Conservation (phyloP, 2,329 filamentous ascomycete species). For the Neofusicoccum cordaticola region DNA sequence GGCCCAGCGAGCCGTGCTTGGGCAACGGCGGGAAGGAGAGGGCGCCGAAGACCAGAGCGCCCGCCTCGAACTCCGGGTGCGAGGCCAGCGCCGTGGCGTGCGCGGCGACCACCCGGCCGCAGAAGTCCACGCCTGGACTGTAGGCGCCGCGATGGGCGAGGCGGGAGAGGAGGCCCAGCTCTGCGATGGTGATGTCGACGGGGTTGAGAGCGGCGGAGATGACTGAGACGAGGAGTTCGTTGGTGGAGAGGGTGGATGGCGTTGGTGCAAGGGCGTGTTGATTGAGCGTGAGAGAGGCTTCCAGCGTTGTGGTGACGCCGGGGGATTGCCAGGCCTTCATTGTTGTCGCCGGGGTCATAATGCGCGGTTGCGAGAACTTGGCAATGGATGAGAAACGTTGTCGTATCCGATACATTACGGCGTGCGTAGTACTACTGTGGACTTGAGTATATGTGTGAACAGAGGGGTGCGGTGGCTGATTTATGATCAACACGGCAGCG, state of each 20-base stretch:
- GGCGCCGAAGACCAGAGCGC: conserved; percentile 42
- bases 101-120: conserved; percentile 47
- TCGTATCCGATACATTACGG: too few species aligned
- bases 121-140: conserved; percentile 51
- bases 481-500: too few species aligned
- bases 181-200: conserved; percentile 62
- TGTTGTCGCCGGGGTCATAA: conserved; percentile 23
- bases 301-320: conserved; percentile 45
- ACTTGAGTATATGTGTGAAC: too few species aligned
- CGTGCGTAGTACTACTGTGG: too few species aligned
- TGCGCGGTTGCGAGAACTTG: not conserved
- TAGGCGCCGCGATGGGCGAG: conserved; percentile 36
- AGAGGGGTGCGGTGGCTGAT: too few species aligned
- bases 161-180: conserved; percentile 46
- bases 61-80: conserved; percentile 27
- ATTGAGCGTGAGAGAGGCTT: conserved; percentile 53
- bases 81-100: conserved; percentile 23
- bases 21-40: conserved; percentile 13
- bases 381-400: too few species aligned
- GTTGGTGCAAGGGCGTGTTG: conserved; percentile 43
- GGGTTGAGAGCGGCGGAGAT: conserved; percentile 57
- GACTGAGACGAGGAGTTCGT: conserved; percentile 56
- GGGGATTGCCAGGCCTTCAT: conserved; percentile 62
- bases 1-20: conserved; percentile 1
- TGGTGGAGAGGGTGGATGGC: conserved; percentile 30